These are phyloP conservation scores for Mycosphaerella sp. DNA, from an alignment of 2,329 filamentous ascomycete species.

Conservation along the genomic window DNA sequence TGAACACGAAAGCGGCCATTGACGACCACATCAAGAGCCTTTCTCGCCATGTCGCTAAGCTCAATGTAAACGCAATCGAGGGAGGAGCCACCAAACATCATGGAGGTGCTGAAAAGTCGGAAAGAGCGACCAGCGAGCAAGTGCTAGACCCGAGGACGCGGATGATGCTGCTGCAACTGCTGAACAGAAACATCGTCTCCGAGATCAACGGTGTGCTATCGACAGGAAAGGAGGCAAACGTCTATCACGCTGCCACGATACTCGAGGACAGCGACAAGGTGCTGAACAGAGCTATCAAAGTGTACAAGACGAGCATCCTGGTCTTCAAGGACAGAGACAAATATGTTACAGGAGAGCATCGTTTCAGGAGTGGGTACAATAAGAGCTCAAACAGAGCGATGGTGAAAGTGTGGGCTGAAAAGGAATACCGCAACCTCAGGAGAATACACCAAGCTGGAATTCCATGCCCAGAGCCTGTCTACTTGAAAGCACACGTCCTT, in stretches of 20 bases:
- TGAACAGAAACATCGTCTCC: conserved; percentile 81
- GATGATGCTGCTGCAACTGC: conserved; percentile 93
- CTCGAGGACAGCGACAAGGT: conserved; percentile 51
- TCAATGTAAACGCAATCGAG: conserved; percentile 63
- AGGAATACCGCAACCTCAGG: conserved; percentile 91
- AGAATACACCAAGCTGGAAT: conserved; percentile 79
- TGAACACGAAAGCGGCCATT: conserved; percentile 72
- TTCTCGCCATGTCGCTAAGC: conserved; percentile 76
- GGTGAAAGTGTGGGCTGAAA: conserved; percentile 98
- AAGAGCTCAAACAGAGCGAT: conserved; percentile 94
- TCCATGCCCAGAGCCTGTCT: conserved; percentile 81
- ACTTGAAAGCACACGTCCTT: conserved; percentile 86
- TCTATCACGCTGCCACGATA: conserved; percentile 78
- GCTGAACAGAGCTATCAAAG: conserved; percentile 84
- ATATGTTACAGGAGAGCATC: conserved; percentile 90
- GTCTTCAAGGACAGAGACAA: conserved; percentile 97
- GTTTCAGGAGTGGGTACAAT: conserved; percentile 85
- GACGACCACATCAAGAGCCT: conserved; percentile 86
- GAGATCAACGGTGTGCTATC: conserved; percentile 94
- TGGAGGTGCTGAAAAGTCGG: conserved; percentile 61
- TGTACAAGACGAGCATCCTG: conserved; percentile 97
- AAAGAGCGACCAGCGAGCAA: conserved; percentile 89
- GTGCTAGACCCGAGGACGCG: conserved; percentile 89
- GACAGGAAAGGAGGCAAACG: conserved; percentile 97
- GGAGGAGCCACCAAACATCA: conserved; percentile 48